Evolutionary conservation across 2,329 filamentous ascomycete genomes (phyloP).

Genomic region (Trichoderma koningiopsis): DNA sequence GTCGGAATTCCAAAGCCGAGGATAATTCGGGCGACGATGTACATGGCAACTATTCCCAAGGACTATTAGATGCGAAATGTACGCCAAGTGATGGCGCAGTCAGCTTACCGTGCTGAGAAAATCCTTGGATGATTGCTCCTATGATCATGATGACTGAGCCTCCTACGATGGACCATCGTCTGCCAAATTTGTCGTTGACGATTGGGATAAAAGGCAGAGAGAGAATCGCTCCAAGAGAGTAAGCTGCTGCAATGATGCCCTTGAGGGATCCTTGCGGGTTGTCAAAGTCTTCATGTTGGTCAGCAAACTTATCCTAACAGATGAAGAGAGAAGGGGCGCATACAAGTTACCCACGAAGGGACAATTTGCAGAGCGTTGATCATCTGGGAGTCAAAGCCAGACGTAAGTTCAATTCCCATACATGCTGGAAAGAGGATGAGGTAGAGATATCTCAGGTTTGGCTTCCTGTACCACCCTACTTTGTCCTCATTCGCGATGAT

Average conservation of each 20-base stretch:
- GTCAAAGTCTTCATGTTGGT: background rate
- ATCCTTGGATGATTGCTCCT: slow-evolving; percentile 4
- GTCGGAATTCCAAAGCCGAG: slow-evolving; percentile 13
- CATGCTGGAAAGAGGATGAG: slow-evolving; percentile 12
- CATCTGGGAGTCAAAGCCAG: slow-evolving; percentile 17
- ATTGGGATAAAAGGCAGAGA: slow-evolving; percentile 11
- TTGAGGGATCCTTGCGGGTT: slow-evolving; percentile 8
- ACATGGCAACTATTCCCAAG: background rate
- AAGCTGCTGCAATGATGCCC: slow-evolving; percentile 2
- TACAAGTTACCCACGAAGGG: slow-evolving; percentile 9
- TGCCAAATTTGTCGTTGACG: slow-evolving; percentile 3
- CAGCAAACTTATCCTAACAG: background rate
- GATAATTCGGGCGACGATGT: slow-evolving; percentile 11
- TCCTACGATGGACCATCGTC: slow-evolving; percentile 3
- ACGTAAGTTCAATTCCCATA: slow-evolving; percentile 11
- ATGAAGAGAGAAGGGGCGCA: background rate
- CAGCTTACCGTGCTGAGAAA: background rate
- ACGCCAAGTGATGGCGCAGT: rapidly evolving
- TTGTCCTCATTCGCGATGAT: slow-evolving; percentile 8
- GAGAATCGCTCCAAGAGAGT: slow-evolving; percentile 12
- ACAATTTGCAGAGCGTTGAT: slow-evolving; percentile 15
- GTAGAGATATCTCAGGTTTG: slow-evolving; percentile 12
- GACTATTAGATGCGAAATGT: background rate
- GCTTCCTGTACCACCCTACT: slow-evolving; percentile 9
- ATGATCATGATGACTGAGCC: slow-evolving; percentile 7